A percentile compares a stretch with the other conserved stretches of the same genome.
Evolutionary conservation across 2,329 filamentous ascomycete genomes (phyloP).

Genomic region (Fusarium newnesense): DNA sequence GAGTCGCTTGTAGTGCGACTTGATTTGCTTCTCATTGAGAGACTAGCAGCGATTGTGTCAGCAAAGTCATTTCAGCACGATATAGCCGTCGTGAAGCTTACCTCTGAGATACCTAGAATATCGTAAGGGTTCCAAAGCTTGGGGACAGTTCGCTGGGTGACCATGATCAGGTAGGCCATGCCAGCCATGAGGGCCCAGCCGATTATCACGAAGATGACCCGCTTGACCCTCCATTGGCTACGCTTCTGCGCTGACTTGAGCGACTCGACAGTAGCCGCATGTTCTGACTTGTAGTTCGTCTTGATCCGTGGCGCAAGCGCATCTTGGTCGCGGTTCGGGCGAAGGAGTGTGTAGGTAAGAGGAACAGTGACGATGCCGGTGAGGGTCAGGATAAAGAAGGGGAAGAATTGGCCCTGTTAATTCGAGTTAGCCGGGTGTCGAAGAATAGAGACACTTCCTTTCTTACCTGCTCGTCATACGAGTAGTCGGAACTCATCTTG

Average conservation of each 20-base stretch:
- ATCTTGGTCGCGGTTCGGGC: constrained; percentile 79
- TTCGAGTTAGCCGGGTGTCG: constrained; percentile 7
- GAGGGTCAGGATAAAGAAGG: constrained; percentile 96
- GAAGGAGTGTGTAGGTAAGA: constrained; percentile 87
- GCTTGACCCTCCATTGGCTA: constrained; percentile 88
- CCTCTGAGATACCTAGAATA: constrained; percentile 86
- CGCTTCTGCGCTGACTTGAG: constrained; percentile 89
- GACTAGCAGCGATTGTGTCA: constrained; percentile 61
- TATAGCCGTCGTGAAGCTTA: constrained; percentile 52
- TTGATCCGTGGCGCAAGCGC: constrained; percentile 85
- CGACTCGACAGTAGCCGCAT: constrained; percentile 84
- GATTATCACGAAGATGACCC: constrained; percentile 76
- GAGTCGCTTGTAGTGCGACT: constrained; percentile 87
- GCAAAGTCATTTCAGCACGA: not conserved
- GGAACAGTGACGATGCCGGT: constrained; percentile 88
- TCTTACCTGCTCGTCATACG: constrained; percentile 89
- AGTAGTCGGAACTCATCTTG: constrained; percentile 94
- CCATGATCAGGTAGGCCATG: constrained; percentile 91
- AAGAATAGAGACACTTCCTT: not conserved
- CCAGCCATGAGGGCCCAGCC: constrained; percentile 88
- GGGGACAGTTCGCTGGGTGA: constrained; percentile 75
- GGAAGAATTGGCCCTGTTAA: constrained; percentile 90
- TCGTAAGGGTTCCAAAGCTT: constrained; percentile 98
- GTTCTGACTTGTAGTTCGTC: constrained; percentile 80
- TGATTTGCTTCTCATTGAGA: constrained; percentile 89